Conservation (phyloP, 352 stramenopile species). For the Phytopythium ostracodes region DNA sequence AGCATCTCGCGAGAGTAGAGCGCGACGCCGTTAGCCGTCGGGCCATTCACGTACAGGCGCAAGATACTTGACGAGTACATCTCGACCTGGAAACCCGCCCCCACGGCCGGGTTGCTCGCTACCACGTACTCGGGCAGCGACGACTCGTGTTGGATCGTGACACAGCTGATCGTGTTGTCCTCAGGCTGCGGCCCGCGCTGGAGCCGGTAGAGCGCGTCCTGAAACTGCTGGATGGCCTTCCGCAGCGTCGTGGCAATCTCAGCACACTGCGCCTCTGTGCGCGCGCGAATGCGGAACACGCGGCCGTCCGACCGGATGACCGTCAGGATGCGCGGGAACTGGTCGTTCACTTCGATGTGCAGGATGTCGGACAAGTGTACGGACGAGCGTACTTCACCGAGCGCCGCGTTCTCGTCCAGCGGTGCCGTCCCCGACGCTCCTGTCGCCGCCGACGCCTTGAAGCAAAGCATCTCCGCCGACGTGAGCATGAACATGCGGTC, state of each 20-base stretch:
- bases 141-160: conserved; percentile 73
- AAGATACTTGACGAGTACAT: conserved; percentile 74
- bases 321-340: conserved; percentile 65
- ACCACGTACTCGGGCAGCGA: conserved; percentile 59
- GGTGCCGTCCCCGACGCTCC: not conserved
- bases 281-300: conserved; percentile 67
- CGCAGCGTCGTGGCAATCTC: conserved; percentile 46
- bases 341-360: conserved; percentile 70
- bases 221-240: conserved; percentile 62
- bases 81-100: conserved; percentile 47
- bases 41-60: conserved; percentile 63
- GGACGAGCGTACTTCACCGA: conserved; percentile 63
- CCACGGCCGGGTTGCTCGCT: conserved; percentile 38
- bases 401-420: conserved; percentile 21
- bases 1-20: conserved; percentile 59
- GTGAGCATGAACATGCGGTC: conserved; percentile 77
- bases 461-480: conserved; percentile 70
- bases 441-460: conserved; percentile 36
- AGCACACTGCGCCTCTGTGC: conserved; percentile 57
- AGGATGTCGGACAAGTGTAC: conserved; percentile 78
- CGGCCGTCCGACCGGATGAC: conserved; percentile 70
- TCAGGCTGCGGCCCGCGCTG: conserved; percentile 60
- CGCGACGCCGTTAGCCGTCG: conserved; percentile 51
- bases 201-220: conserved; percentile 66
- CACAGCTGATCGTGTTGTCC: conserved; percentile 64